These are phyloP conservation scores for Solanum etuberosum DNA, from an alignment of 257 asterid genomes.

Conservation along the genomic window DNA sequence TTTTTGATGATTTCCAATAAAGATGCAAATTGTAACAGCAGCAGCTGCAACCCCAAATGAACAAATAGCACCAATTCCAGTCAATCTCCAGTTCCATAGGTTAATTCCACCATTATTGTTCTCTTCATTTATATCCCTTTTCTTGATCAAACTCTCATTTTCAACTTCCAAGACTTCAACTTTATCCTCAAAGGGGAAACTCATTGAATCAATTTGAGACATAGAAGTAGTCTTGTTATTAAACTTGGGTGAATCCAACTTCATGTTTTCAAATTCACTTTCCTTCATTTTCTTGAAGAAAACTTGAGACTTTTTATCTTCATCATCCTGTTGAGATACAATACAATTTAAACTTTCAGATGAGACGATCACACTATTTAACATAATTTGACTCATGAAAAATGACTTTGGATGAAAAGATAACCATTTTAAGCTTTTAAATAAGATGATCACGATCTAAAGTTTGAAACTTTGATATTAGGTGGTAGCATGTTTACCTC, in stretches of 20 bases:
- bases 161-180: conserved; percentile 8
- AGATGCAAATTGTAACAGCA: conserved; percentile 51
- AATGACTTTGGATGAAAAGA: neutral
- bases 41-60: conserved; percentile 64
- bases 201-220: conserved; percentile 21
- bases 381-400: neutral
- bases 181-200: conserved; percentile 28
- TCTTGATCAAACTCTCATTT: conserved; percentile 7
- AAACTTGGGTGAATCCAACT: conserved; percentile 55
- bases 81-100: conserved; percentile 53
- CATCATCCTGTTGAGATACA: conserved; percentile 9
- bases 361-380: neutral
- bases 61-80: conserved; percentile 68
- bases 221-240: neutral
- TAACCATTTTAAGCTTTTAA: neutral
- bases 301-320: conserved; percentile 52
- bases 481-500: neutral
- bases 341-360: neutral
- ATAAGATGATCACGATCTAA: neutral
- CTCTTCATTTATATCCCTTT: neutral
- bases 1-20: conserved; percentile 24
- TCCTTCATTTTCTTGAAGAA: conserved; percentile 68
- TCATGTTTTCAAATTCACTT: conserved; percentile 64
- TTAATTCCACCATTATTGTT: conserved; percentile 19
- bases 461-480: neutral